Evolutionary conservation across 148 eudicot species (phyloP), one percentile per base, ranked within the genome.

Genomic region (Camellia granthamiana): DNA sequence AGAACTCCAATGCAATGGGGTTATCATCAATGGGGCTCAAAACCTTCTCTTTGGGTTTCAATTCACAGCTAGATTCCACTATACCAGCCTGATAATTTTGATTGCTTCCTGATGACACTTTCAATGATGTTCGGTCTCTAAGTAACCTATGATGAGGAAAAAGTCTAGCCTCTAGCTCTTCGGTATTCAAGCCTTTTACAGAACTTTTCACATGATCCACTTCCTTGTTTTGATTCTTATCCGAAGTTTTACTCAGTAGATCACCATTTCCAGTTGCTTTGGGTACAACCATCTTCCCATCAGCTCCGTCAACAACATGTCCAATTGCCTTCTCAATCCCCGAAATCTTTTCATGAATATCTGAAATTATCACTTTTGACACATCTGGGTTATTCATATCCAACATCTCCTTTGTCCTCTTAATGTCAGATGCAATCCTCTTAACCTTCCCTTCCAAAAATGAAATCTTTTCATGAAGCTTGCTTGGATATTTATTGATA

Each of bases 321-420:
- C 87, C 91, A 89, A 93, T 90, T 0, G 92, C 98, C 79, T 92
- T 93, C 88, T 95, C 97, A 64, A 95, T 93, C n/a, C 98, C 97
- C 1, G 91, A 88, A 75, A 93, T 92, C 84, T 88, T 93, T 74
- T 89, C 90, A 71, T 92, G 97, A 78, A 95, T 95, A 88, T 93
- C 97, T 15, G 92, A 91, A 23, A 93, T 67, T 67, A 90, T 90
- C 88, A 85, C 76, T 86, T 95, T 93, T 11, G 98, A 95, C 0
- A 91, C 89, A 83, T 90, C 90, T 0, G 90, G 90, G 77, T 92
- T 90, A 65, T 93, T 90, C 90, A 84, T 81, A 88, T 95, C 97
- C 85, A 95, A 84, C 87, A 95, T 89, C 66, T 95, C 97, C 76
- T 95, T 95, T 0, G 98, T 93, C 89, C 87, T 90, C 90, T 92